Conservation (phyloP, 768 basidiomycete genomes). For the Suillus placidus region DNA sequence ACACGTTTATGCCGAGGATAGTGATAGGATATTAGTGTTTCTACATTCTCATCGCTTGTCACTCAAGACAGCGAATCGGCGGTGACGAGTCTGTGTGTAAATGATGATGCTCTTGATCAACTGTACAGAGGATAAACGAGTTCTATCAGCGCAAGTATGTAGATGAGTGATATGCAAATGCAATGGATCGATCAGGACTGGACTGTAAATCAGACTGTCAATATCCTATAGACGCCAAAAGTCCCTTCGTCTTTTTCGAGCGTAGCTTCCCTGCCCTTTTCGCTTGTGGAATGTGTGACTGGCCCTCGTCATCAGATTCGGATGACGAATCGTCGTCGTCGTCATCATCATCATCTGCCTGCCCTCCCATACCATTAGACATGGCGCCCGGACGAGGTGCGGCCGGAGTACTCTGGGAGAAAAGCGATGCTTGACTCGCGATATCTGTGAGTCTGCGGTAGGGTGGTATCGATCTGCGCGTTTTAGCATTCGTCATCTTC, state of each 20-base stretch:
- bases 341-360: slow-evolving; percentile 30
- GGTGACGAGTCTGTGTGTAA: neutral
- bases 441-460: slow-evolving; percentile 60
- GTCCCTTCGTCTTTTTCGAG: slow-evolving; percentile 30
- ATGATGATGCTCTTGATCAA: neutral
- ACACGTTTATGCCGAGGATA: neutral
- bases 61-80: neutral
- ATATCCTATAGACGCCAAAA: neutral
- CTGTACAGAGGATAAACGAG: neutral
- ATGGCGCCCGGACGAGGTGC: slow-evolving; percentile 32
- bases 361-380: slow-evolving; percentile 20
- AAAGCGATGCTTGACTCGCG: slow-evolving; percentile 33
- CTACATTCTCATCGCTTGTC: neutral
- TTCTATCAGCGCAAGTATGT: neutral
- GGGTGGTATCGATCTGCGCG: slow-evolving; percentile 15
- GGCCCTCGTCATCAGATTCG: slow-evolving; percentile 36
- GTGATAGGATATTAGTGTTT: neutral
- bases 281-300: slow-evolving; percentile 59
- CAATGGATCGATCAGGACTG: neutral
- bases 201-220: neutral
- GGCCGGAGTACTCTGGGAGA: slow-evolving; percentile 39
- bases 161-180: neutral
- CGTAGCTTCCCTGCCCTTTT: slow-evolving; percentile 52
- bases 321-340: slow-evolving; percentile 38
- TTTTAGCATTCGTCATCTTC: slow-evolving; percentile 16